Evolutionary conservation across 805 yeast species (phyloP).

Genomic region (Starmerella floris): DNA sequence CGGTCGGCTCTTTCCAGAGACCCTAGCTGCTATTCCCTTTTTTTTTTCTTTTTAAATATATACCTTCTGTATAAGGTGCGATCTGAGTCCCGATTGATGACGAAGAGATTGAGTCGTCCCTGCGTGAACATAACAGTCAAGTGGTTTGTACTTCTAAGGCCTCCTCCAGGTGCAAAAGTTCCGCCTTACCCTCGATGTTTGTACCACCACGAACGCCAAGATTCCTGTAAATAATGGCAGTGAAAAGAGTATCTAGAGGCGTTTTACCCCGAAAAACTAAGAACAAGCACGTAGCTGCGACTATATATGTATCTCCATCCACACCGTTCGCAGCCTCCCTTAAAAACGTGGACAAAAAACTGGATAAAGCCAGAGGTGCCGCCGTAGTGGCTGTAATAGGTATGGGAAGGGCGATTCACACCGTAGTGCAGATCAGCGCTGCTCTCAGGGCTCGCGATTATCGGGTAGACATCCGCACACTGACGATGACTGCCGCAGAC

Average conservation of each 20-base stretch:
- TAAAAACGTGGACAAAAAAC: conserved; percentile 45
- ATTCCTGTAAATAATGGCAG: conserved; percentile 6
- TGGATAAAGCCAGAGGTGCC: conserved; percentile 34
- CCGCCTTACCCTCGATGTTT: not conserved
- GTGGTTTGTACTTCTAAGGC: no score
- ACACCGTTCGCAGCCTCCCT: conserved; percentile 67
- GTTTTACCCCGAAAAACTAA: conserved; percentile 5
- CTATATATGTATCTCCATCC: conserved; percentile 42
- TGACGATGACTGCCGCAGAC: conserved; percentile 56
- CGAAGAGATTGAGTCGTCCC: no score
- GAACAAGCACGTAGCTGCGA: conserved; percentile 4
- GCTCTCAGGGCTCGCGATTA: conserved; percentile 41
- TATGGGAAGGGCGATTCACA: conserved; percentile 61
- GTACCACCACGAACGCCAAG: not conserved
- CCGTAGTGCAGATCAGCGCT: conserved; percentile 47
- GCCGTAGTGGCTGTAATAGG: conserved; percentile 48
- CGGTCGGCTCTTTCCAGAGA: no score
- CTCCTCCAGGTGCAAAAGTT: no score
- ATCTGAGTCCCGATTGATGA: no score
- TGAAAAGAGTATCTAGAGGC: conserved; percentile 8
- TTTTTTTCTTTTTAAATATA: no score
- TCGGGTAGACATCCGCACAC: conserved; percentile 49
- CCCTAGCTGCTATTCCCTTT: no score
- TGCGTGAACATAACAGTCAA: no score
- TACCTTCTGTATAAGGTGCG: no score